A percentile compares a stretch with the other conserved stretches of the same genome.
Conservation (phyloP, 768 basidiomycete species). For the Amyloporia xantha region DNA sequence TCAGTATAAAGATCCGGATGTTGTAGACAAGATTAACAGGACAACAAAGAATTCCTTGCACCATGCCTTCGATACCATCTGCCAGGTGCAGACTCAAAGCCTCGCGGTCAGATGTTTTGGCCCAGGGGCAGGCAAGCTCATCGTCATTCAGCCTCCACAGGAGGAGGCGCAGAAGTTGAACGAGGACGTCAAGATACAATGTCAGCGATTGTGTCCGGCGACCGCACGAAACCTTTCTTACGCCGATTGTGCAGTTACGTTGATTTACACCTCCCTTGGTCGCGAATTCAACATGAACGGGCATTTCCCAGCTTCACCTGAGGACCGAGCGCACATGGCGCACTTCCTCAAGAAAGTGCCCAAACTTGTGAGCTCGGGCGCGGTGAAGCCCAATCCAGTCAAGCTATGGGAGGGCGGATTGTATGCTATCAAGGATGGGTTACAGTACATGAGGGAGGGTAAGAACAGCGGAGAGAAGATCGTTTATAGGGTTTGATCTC, state of each 20-base stretch:
- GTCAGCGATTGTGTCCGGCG: not conserved
- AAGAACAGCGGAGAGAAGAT: constrained; percentile 26
- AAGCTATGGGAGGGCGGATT: constrained; percentile 21
- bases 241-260: constrained; percentile 18
- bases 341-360: constrained; percentile 16
- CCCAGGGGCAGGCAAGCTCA: constrained; percentile 4
- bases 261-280: constrained; percentile 17
- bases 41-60: constrained; percentile 20
- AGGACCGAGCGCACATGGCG: constrained; percentile 19
- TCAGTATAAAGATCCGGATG: constrained; percentile 23
- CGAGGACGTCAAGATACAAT: not conserved
- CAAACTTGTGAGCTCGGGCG: constrained; percentile 13
- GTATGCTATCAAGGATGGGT: constrained; percentile 16
- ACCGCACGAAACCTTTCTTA: constrained; percentile 14
- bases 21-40: constrained; percentile 22
- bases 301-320: constrained; percentile 13
- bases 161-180: not conserved
- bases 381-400: constrained; percentile 21
- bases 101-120: constrained; percentile 4
- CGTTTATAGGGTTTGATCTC: constrained; percentile 15
- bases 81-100: constrained; percentile 1
- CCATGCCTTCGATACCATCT: constrained; percentile 12
- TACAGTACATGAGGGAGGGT: constrained; percentile 25
- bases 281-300: constrained; percentile 9
- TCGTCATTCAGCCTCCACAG: not conserved